Base-by-base conservation (phyloP, 306 rosid genomes). In the Malus sieversii region DNA sequence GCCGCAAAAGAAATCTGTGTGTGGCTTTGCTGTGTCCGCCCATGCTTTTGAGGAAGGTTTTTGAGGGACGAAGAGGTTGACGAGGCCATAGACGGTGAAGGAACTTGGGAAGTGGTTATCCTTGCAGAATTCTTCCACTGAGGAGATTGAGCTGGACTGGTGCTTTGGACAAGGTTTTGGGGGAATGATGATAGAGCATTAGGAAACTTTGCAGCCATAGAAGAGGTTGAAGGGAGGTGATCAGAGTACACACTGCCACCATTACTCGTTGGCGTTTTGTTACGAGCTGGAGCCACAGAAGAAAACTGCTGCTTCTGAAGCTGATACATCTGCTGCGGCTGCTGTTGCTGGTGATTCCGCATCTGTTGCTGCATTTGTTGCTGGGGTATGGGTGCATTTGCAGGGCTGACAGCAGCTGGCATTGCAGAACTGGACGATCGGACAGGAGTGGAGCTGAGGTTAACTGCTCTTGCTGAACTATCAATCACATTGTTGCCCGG, bases 1-100 rank as follows among this genome's bases (percentile, higher is more conserved):
- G 93, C 86, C 18, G 88, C 89, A 80, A 96, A 96, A 60, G 99
- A 96, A 65, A 96, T 96, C 68, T 96, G 99, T 1, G 92, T 71
- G 66, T 86, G 97, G 66, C 80, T 73, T 66, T 88, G 98, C 72
- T 92, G 98, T 10, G 84, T 55, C 9, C 97, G 93, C 23, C 72
- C 81, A 67, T 85, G 97, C 84, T 90, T 97, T 68, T 89, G 99
- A 52, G 87, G 71, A 65, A 77, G 85, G 70, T 72, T 84, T 84
- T 96, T 96, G 0, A 76, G 84, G 0, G 93, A 85, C 4, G 97
- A 81, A 1, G 96, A 66, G 6, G 89, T 82, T n/a, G 94, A 75
- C 6, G 98, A 85, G 62, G 96, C 77, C 82, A 88, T 64, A 9
- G 98, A 79, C 7, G 89, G 78, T 44, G 92, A 64, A 58, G 96